A percentile compares a stretch with the other conserved stretches of the same genome.
phyloP scores from a whole-genome alignment of 1,139 yeast species.

The Trichomonascaceae sp. region DNA sequence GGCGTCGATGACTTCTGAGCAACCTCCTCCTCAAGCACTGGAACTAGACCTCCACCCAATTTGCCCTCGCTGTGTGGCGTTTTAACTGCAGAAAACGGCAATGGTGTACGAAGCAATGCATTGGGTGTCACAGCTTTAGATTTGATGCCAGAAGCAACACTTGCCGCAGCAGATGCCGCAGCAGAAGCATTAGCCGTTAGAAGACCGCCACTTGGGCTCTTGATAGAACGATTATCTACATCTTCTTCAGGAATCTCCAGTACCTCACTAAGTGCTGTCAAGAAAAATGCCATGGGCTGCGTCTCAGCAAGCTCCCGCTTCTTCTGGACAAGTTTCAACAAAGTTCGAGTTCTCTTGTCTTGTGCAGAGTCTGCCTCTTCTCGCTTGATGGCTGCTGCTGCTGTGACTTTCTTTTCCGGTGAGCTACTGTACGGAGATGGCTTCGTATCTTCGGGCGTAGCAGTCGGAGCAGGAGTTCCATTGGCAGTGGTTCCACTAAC shows the following conservation, averaged over 20 bases:
- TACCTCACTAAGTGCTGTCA: conserved; percentile 27
- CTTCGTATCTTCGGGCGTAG: conserved; percentile 20
- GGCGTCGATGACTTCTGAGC: conserved; percentile 10
- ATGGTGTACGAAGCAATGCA: conserved; percentile 25
- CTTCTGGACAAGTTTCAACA: conserved; percentile 18
- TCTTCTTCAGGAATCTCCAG: conserved; percentile 26
- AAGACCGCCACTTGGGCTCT: neutral
- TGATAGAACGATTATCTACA: conserved; percentile 12
- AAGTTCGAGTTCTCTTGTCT: conserved; percentile 17
- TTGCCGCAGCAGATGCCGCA: conserved; percentile 3
- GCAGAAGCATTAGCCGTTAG: neutral
- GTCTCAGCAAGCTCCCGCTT: conserved; percentile 24
- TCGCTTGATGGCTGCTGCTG: conserved; percentile 22
- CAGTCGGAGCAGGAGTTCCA: conserved; percentile 16
- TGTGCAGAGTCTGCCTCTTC: conserved; percentile 24
- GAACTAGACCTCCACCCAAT: conserved; percentile 9
- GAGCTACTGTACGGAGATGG: conserved; percentile 7
- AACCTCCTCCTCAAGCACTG: conserved; percentile 19
- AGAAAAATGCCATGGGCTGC: conserved; percentile 26
- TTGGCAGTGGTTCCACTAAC: conserved; percentile 13
- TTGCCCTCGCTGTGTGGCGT: conserved; percentile 17
- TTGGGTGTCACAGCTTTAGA: conserved; percentile 22
- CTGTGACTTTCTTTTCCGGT: conserved; percentile 8
- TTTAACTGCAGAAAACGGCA: conserved; percentile 23
- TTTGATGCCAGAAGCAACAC: conserved; percentile 5